Conservation (phyloP, 306 rosid genomes). For the Mucuna pruriens region DNA sequence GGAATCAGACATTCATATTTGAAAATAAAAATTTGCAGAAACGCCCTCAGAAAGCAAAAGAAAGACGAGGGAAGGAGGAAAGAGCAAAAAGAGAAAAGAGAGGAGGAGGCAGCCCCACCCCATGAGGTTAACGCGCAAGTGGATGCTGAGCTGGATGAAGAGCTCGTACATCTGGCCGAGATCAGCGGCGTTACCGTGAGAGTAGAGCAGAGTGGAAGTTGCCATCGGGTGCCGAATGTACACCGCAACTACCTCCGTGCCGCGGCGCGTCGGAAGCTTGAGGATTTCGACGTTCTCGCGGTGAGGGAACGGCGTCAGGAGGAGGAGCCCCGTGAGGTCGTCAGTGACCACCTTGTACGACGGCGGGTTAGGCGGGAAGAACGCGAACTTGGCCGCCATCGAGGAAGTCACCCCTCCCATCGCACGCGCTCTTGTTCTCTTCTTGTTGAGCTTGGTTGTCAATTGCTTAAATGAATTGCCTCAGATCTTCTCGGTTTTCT, state of each 20-base stretch:
- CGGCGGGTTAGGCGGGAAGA: conserved; percentile 92
- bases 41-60: conserved; percentile 19
- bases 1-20: not conserved
- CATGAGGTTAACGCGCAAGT: conserved; percentile 84
- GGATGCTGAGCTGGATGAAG: conserved; percentile 85
- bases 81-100: conserved; percentile 26
- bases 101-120: conserved; percentile 51
- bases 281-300: conserved; percentile 87
- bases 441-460: too few species aligned
- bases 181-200: conserved; percentile 99
- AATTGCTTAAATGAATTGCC: not conserved
- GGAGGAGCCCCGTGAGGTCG: conserved; percentile 68
- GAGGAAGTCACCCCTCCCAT: conserved; percentile 99
- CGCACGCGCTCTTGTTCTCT: not conserved
- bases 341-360: conserved; percentile 74
- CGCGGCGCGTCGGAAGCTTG: conserved; percentile 77
- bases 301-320: conserved; percentile 82
- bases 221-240: conserved; percentile 93
- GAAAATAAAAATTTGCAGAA: not conserved
- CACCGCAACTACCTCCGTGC: conserved; percentile 78
- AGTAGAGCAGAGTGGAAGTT: conserved; percentile 82
- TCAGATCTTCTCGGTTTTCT: conserved; percentile 42
- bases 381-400: conserved; percentile 96
- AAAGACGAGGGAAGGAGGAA: not conserved
- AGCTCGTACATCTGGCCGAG: conserved; percentile 98